These are phyloP conservation scores for Hyphopichia khmerensis DNA, from an alignment of 1,139 yeast species.

Conservation along the genomic window DNA sequence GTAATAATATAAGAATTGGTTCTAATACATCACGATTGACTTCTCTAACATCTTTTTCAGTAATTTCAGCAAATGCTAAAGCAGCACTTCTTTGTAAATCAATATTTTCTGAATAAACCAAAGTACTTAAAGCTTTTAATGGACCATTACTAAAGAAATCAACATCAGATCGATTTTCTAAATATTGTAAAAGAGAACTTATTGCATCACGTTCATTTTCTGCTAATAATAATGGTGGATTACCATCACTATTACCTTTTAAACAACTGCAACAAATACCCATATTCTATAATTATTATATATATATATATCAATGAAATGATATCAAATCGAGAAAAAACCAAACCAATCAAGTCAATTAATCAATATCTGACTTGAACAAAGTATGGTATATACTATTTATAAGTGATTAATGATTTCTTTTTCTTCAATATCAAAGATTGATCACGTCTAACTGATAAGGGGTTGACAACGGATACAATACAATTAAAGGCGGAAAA, in stretches of 20 bases:
- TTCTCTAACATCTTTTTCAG: slow-evolving; percentile 91
- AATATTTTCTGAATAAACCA: slow-evolving; percentile 91
- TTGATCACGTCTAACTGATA: neutral
- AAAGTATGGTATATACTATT: too few species aligned
- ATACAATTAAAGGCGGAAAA: too few species aligned
- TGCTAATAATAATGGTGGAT: slow-evolving; percentile 79
- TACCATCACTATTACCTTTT: slow-evolving; percentile 36
- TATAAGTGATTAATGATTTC: too few species aligned
- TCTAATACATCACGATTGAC: slow-evolving; percentile 90
- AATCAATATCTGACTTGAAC: too few species aligned
- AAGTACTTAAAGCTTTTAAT: slow-evolving; percentile 81
- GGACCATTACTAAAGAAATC: slow-evolving; percentile 94
- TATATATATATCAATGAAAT: neutral
- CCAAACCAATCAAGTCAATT: too few species aligned
- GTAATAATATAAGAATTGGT: slow-evolving; percentile 84
- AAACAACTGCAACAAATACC: slow-evolving; percentile 69
- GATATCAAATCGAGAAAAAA: neutral
- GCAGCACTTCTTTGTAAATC: slow-evolving; percentile 98
- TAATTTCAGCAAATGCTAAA: slow-evolving; percentile 95
- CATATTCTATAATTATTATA: slow-evolving; percentile 32
- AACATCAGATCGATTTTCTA: slow-evolving; percentile 80
- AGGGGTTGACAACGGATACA: neutral
- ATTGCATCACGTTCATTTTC: slow-evolving; percentile 97
- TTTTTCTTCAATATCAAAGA: too few species aligned
- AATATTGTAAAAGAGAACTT: slow-evolving; percentile 79